Percentiles rank a stretch among this genome's conserved stretches.
These are phyloP conservation scores for Limnanthes douglasii DNA, from an alignment of 345 rosid species.

Conservation along the genomic window DNA sequence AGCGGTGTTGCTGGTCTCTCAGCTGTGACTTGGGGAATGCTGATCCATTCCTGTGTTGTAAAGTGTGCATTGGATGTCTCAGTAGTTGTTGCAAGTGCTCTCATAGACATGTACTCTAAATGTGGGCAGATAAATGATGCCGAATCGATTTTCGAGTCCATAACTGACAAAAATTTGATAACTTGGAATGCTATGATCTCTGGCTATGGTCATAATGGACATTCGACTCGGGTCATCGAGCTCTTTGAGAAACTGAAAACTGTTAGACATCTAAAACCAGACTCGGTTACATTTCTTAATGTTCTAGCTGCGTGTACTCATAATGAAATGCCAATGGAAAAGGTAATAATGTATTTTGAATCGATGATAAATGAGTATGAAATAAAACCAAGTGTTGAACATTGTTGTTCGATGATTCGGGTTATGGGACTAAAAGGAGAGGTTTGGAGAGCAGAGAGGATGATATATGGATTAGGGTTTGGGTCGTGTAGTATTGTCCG, in stretches of 20 bases:
- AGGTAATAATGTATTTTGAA: slow-evolving; percentile 24
- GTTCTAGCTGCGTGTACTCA: slow-evolving; percentile 53
- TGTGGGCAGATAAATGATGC: slow-evolving; percentile 46
- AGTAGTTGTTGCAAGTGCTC: slow-evolving; percentile 56
- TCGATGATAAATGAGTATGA: slow-evolving; percentile 47
- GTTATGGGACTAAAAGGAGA: slow-evolving; percentile 49
- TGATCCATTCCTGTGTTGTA: slow-evolving; percentile 36
- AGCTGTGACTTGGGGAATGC: slow-evolving; percentile 44
- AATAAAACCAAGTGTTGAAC: slow-evolving; percentile 47
- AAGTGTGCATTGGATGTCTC: slow-evolving; percentile 22
- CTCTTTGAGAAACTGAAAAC: slow-evolving; percentile 31
- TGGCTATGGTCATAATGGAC: slow-evolving; percentile 61
- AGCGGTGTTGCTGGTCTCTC: slow-evolving; percentile 49
- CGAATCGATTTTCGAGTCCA: slow-evolving; percentile 28
- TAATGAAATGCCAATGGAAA: slow-evolving; percentile 19
- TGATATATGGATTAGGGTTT: slow-evolving; percentile 34
- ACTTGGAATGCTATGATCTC: slow-evolving; percentile 74
- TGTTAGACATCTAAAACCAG: slow-evolving; percentile 33
- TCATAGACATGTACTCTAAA: slow-evolving; percentile 70
- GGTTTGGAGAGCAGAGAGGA: slow-evolving; percentile 17
- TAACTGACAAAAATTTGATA: slow-evolving; percentile 38
- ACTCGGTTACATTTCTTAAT: slow-evolving; percentile 56
- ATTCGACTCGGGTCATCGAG: slow-evolving; percentile 22
- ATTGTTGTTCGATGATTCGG: slow-evolving; percentile 55
- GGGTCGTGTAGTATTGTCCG: slow-evolving; percentile 29